phyloP scores from a whole-genome alignment of 768 basidiomycete species.

The Lactarius vividus region DNA sequence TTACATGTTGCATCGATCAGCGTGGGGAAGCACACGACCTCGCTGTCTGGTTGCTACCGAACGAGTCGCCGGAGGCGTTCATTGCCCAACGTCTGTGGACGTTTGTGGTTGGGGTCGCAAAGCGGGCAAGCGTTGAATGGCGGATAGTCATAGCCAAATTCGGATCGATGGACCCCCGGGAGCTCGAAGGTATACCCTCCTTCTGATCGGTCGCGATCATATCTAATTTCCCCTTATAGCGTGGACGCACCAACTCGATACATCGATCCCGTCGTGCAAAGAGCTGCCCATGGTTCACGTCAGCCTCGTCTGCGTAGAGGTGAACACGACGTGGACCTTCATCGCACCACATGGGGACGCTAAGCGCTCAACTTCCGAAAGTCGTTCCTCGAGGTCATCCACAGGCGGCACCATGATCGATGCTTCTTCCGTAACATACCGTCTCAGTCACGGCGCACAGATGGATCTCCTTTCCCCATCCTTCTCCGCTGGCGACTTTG shows the following conservation, averaged over 20 bases:
- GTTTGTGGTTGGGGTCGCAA: constrained; percentile 60
- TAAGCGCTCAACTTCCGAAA: constrained; percentile 31
- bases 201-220: neutral
- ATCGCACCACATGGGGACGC: constrained; percentile 35
- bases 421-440: constrained; percentile 34
- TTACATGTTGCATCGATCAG: constrained; percentile 74
- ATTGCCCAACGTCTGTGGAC: constrained; percentile 65
- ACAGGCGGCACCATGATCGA: constrained; percentile 42
- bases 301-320: constrained; percentile 58
- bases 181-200: constrained; percentile 60
- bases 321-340: constrained; percentile 58
- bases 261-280: constrained; percentile 37
- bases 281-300: constrained; percentile 57
- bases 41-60: constrained; percentile 63
- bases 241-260: constrained; percentile 57
- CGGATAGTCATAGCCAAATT: constrained; percentile 68
- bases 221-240: constrained; percentile 42
- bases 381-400: constrained; percentile 35
- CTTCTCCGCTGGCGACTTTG: constrained; percentile 28
- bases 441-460: constrained; percentile 15
- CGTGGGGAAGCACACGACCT: constrained; percentile 72
- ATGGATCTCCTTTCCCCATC: constrained; percentile 5
- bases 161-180: constrained; percentile 55
- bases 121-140: constrained; percentile 75
- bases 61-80: constrained; percentile 46